Evolutionary conservation across 2,329 filamentous ascomycete genomes (phyloP).

Genomic region (Colletotrichum limetticola): DNA sequence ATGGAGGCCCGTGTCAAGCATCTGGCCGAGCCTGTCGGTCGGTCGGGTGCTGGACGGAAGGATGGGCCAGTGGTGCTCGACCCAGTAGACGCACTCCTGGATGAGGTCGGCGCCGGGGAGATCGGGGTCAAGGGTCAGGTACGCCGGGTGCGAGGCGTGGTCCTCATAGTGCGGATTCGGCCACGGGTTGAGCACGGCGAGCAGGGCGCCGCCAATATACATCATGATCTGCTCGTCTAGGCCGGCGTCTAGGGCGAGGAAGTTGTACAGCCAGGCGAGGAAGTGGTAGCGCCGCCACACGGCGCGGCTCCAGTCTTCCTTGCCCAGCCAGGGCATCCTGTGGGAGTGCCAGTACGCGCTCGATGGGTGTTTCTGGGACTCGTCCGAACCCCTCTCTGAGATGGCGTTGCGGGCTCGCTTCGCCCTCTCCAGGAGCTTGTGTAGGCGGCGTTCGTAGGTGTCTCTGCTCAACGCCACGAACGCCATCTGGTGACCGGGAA

Average conservation of each 20-base stretch:
- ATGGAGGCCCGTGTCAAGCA: background rate
- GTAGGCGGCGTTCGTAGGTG: background rate
- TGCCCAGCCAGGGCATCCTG: background rate
- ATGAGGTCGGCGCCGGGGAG: constrained; percentile 7
- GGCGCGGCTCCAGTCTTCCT: background rate
- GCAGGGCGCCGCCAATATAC: constrained; percentile 9
- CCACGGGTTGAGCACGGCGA: constrained; percentile 30
- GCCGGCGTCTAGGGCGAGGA: constrained; percentile 22
- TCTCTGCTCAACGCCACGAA: background rate
- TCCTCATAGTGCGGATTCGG: background rate
- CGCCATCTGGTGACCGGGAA: constrained; percentile 3
- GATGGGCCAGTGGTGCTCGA: constrained; percentile 25
- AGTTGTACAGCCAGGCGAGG: constrained; percentile 12
- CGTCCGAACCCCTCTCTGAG: background rate
- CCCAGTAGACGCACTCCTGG: constrained; percentile 26
- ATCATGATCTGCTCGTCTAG: constrained; percentile 26
- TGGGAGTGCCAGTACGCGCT: background rate
- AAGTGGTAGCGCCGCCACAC: constrained; percentile 10
- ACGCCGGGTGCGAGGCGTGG: constrained; percentile 11
- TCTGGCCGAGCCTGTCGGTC: background rate
- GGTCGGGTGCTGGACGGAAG: background rate
- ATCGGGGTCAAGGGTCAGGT: background rate
- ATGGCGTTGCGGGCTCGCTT: background rate
- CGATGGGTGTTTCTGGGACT: background rate
- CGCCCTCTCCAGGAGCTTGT: background rate